Percentiles rank a stretch among this genome's conserved stretches.
These are phyloP conservation scores for Somion occarium DNA, from an alignment of 1,284 basidiomycete genomes.

Conservation along the genomic window DNA sequence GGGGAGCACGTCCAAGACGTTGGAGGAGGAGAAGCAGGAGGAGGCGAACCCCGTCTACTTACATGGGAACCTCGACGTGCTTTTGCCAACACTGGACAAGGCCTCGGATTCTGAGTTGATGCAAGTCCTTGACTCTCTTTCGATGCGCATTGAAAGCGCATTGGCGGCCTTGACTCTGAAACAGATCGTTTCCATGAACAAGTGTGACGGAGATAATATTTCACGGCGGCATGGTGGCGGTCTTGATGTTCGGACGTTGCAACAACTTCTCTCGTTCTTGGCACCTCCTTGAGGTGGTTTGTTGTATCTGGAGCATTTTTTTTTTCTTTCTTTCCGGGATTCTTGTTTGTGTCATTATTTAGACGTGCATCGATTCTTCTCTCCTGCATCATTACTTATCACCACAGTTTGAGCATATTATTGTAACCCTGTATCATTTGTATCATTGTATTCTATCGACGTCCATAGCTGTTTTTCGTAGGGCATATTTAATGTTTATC, in stretches of 20 bases:
- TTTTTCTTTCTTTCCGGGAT: not conserved
- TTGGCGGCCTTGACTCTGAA: slow-evolving; percentile 50
- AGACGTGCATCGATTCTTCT: not conserved
- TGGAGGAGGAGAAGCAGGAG: slow-evolving; percentile 26
- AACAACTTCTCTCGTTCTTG: slow-evolving; percentile 21
- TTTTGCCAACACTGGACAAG: slow-evolving; percentile 74
- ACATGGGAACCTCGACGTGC: slow-evolving; percentile 56
- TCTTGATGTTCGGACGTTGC: slow-evolving; percentile 46
- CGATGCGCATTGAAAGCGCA: slow-evolving; percentile 80
- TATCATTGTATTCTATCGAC: not conserved
- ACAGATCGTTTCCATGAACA: slow-evolving; percentile 18
- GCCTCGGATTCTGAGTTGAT: slow-evolving; percentile 76
- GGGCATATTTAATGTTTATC: too few species aligned
- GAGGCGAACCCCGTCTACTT: slow-evolving; percentile 34
- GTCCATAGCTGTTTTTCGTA: too few species aligned
- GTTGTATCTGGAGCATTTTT: slow-evolving; percentile 1
- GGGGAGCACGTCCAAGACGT: slow-evolving; percentile 36
- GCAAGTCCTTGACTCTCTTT: slow-evolving; percentile 70
- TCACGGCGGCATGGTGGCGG: slow-evolving; percentile 25
- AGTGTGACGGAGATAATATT: slow-evolving; percentile 21
- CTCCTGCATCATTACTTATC: not conserved
- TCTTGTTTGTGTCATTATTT: not conserved
- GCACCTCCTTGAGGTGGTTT: not conserved
- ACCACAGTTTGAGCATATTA: not conserved
- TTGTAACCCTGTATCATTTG: not conserved